Base-by-base conservation (phyloP, 371 early-diverging fungal species). In the Mortierella sp. region DNA sequence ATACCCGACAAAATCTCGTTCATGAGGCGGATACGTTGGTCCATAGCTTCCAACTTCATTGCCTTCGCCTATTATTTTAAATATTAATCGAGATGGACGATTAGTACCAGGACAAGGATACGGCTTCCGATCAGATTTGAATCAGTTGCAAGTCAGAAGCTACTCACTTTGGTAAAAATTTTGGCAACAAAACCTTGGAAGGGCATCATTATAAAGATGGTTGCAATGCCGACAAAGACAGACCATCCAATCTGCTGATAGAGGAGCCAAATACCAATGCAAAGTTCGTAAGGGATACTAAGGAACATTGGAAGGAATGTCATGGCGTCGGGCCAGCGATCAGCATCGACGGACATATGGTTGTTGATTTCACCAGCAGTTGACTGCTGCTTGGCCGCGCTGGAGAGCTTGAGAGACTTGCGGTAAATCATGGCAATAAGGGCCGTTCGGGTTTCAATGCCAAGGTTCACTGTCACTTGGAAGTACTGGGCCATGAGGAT, bases 331-430 rank as follows among this genome's bases (percentile, higher is more conserved):
- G 48, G 26, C 68, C 79, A 70, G 28, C 84, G 70, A 29, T 88
- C 84, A 1, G 93, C 91, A 81, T 96, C 95, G 2, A 93, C 89
- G 48, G 89, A 85, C 92, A 94, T 92, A 62, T 94, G 76, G 68
- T 96, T 94, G 21, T 90, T 91, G 64, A 95, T 93, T 72, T 93
- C 93, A 7, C 96, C 96, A 1, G 81, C 67, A 43, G 81, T 81
- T 37, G 68, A 65, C 37, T 75, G 74, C 57, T 86, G 86, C 23
- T 86, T 77, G 48, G 85, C 81, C 9, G 65, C 74, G 56, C 81
- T 86, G 11, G 89, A 88, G 14, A 91, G 80, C n/a, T 58, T 62
- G 43, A 90, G 73, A 7, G 86, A 69, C 72, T 91, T 91, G 47
- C 88, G 82, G 67, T 88, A 90, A 25, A 89, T 83, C 64, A 84